Evolutionary conservation across 23 red algal species (phyloP).

Genomic region (Gracilaria vermiculophylla): DNA sequence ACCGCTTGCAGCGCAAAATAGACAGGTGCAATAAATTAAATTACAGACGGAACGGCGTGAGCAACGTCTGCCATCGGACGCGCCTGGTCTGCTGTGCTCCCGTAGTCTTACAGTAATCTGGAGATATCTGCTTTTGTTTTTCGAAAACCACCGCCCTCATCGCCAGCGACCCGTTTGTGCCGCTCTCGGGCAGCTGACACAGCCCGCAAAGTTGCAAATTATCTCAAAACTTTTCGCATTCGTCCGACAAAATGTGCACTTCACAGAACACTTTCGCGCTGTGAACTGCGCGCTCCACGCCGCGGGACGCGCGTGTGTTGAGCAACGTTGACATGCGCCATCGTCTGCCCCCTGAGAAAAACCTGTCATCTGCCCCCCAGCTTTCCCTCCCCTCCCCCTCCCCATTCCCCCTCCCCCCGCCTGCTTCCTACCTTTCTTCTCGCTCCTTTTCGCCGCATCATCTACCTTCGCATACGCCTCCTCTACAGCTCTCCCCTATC

Average conservation of each 20-base stretch:
- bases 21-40: too few relatives aligned
- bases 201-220: background rate
- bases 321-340: conserved; percentile 27
- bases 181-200: background rate
- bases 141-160: background rate
- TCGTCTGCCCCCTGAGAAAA: background rate
- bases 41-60: too few relatives aligned
- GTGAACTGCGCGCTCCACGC: background rate
- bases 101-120: conserved; percentile 17
- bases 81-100: background rate
- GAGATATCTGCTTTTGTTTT: background rate
- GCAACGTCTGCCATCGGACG: too few relatives aligned
- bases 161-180: background rate
- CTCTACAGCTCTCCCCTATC: background rate
- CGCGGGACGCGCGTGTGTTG: background rate
- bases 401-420: background rate
- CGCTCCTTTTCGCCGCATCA: background rate
- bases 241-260: background rate
- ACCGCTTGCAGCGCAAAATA: too few relatives aligned
- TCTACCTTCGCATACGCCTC: background rate
- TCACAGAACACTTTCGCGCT: background rate
- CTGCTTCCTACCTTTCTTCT: background rate
- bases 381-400: background rate
- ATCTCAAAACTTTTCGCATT: background rate
- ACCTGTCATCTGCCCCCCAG: background rate